Percentiles rank a stretch among this genome's conserved stretches.
Evolutionary conservation across 2,329 filamentous ascomycete genomes (phyloP).

Genomic region (Hawksworthiomyces lignivorus): DNA sequence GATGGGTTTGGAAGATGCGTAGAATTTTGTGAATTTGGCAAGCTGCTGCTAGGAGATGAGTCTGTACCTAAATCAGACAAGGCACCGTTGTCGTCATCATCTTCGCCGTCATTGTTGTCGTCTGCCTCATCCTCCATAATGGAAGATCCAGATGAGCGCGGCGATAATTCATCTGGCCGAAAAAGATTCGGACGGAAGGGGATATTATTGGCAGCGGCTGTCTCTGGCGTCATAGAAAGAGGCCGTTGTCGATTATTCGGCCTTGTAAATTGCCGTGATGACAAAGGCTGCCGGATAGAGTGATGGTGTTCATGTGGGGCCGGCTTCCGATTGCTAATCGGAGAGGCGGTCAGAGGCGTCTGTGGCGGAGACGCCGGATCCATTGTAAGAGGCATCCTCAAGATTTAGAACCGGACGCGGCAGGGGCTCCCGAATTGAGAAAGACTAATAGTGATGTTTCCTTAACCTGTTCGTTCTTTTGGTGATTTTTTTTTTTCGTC

Average conservation of each 20-base stretch:
- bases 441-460: too few relatives aligned
- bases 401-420: background rate
- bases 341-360: constrained; percentile 30
- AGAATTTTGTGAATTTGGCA: constrained; percentile 15
- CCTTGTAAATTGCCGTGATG: constrained; percentile 1
- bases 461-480: too few relatives aligned
- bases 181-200: constrained; percentile 22
- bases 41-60: constrained; percentile 18
- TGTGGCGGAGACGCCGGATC: constrained; percentile 35
- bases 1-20: background rate
- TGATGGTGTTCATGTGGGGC: constrained; percentile 10
- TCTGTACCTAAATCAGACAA: constrained; percentile 16
- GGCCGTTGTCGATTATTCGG: constrained; percentile 17
- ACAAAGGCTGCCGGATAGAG: constrained; percentile 1
- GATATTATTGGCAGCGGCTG: constrained; percentile 22
- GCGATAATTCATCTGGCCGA: constrained; percentile 30
- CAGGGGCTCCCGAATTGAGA: too few relatives aligned
- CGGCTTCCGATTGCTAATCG: constrained; percentile 22
- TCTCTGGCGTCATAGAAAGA: constrained; percentile 19
- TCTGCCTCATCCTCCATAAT: constrained; percentile 11
- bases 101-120: constrained; percentile 4
- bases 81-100: constrained; percentile 1
- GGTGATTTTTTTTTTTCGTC: too few relatives aligned
- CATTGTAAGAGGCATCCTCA: constrained; percentile 15
- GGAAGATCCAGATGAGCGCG: constrained; percentile 26